Conservation (phyloP, 192 early-diverging fungal species). For the Coemansia sp. region DNA sequence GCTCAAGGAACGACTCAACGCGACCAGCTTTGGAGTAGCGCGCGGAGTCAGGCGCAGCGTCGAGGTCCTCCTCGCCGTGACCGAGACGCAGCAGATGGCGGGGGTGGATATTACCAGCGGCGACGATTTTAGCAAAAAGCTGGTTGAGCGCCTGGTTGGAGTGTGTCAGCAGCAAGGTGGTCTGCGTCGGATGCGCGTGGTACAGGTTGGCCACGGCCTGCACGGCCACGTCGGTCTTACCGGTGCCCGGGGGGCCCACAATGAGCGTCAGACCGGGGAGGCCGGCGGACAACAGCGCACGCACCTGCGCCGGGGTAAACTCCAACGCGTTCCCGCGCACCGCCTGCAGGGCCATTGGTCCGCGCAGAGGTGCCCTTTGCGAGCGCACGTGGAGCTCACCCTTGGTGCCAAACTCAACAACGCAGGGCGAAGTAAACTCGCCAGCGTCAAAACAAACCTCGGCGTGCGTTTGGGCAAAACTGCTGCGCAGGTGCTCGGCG, state of each 20-base stretch:
- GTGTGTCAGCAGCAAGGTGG: slow-evolving; percentile 90
- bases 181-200: slow-evolving; percentile 85
- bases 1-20: slow-evolving; percentile 87
- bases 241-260: slow-evolving; percentile 97
- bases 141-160: slow-evolving; percentile 99
- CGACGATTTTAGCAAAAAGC: slow-evolving; percentile 94
- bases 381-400: slow-evolving; percentile 56
- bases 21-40: slow-evolving; percentile 92
- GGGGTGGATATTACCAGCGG: slow-evolving; percentile 79
- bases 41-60: slow-evolving; percentile 53
- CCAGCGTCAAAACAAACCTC: not conserved
- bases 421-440: slow-evolving; percentile 59
- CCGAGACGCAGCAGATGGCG: slow-evolving; percentile 93
- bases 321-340: slow-evolving; percentile 68
- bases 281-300: slow-evolving; percentile 82
- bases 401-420: slow-evolving; percentile 58
- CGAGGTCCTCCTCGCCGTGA: slow-evolving; percentile 90
- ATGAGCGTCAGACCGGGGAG: slow-evolving; percentile 88
- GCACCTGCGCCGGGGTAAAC: slow-evolving; percentile 84
- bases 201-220: slow-evolving; percentile 96
- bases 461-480: slow-evolving; percentile 51
- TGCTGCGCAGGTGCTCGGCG: slow-evolving; percentile 68
- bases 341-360: slow-evolving; percentile 71
- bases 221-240: slow-evolving; percentile 97
- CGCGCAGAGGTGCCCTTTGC: slow-evolving; percentile 64